Evolutionary conservation across 1,284 basidiomycete species (phyloP), one percentile per base, ranked within the genome.

Genomic region (Prillingera fragicola): DNA sequence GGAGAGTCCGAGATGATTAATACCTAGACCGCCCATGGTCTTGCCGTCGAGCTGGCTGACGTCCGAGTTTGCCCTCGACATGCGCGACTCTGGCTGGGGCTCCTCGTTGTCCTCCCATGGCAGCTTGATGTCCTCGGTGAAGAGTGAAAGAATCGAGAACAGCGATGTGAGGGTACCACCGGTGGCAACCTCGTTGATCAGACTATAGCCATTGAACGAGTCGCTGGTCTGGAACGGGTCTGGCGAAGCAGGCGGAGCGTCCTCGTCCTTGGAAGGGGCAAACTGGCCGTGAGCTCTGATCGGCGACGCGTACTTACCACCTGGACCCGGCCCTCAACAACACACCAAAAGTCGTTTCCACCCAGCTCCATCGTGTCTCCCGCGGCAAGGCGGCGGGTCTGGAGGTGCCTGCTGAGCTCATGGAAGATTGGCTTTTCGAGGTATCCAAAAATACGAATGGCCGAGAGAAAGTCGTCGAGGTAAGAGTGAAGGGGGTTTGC

Each of bases 51-150:
- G 43, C 33, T 69, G 63, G 41, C 65, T 68, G 33, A 71, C 70
- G 42, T 71, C 69, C 19, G 69, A 71, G 46, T 72, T 66, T 13
- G 63, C 60, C 21, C 65, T 41, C 1, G 54, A 53, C 25, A 22
- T 7, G 24, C 41, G 39, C 3, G 32, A 36, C 8, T 38, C 28
- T 7, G 15, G 31, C 57, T 65, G 53, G 23, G 53, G 40, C 14
- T 60, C 59, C 27, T 50, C 52, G 46, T 70, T 60, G 18, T 57
- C 64, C 22, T 73, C 46, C 87, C 88, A 94, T 48, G 87, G 85
- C 57, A 97, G 81, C 69, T 91, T 85, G 59, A 98, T 84, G 62
- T 97, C 87, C 69, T 98, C 94, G 2, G 95, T 99, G 72, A 99
- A 98, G 36, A 99, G 76, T 46, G 74, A 87, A 41, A 98, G 78